Conservation (phyloP, 148 eudicot species). For the Linanthus parryae region DNA sequence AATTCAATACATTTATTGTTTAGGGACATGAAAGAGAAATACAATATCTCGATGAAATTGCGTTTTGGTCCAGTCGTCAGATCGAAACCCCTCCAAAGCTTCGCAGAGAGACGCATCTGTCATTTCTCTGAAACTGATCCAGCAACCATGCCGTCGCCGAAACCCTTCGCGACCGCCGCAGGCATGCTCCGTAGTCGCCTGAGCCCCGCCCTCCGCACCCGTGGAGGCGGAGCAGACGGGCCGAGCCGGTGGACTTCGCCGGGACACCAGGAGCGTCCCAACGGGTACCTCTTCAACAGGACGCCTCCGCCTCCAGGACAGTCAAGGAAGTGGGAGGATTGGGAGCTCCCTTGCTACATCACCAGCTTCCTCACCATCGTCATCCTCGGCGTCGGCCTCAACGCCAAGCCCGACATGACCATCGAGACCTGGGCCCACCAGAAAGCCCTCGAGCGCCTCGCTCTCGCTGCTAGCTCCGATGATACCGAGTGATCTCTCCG, state of each 20-base stretch:
- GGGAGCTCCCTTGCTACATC: slow-evolving; percentile 96
- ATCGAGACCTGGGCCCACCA: slow-evolving; percentile 98
- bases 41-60: no score
- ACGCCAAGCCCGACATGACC: slow-evolving; percentile 90
- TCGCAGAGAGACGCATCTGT: no score
- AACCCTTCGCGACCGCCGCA: slow-evolving; percentile 48
- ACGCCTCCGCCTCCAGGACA: slow-evolving; percentile 79
- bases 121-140: not conserved
- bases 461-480: no score
- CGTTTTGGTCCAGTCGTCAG: no score
- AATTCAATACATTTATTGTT: no score
- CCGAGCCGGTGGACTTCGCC: slow-evolving; percentile 76
- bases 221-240: slow-evolving; percentile 37
- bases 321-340: slow-evolving; percentile 88
- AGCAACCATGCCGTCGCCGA: slow-evolving; percentile 37
- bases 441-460: slow-evolving; percentile 81
- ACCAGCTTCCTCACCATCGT: slow-evolving; percentile 91
- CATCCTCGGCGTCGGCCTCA: slow-evolving; percentile 91
- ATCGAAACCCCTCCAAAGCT: no score
- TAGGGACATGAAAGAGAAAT: no score
- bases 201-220: slow-evolving; percentile 46
- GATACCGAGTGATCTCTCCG: no score
- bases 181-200: slow-evolving; percentile 49
- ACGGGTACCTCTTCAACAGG: slow-evolving; percentile 79
- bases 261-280: slow-evolving; percentile 94